Conservation (phyloP, 225 moss, liverwort and hornwort genomes). For the Anthoceros angustus region DNA sequence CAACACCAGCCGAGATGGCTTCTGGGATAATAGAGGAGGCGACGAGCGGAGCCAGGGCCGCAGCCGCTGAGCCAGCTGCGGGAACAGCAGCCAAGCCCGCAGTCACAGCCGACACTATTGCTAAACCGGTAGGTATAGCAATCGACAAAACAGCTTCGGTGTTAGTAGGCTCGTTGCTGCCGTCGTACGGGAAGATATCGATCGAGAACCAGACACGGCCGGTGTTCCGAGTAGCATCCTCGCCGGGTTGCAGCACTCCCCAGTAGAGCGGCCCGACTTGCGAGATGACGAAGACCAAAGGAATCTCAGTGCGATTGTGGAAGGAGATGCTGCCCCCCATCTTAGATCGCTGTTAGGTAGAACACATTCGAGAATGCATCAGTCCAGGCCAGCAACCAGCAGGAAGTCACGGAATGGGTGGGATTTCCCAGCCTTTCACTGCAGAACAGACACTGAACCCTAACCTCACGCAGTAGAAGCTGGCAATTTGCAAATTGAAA, state of each 20-base stretch:
- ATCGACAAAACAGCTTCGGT: neutral
- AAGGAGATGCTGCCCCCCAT: neutral
- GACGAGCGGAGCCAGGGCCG: neutral
- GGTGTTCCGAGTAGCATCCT: neutral
- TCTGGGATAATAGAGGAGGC: neutral
- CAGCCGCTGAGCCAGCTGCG: neutral
- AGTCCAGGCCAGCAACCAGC: too few species aligned
- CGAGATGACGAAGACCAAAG: conserved; percentile 1
- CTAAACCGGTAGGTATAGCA: neutral
- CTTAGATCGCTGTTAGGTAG: too few species aligned
- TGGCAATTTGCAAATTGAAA: too few species aligned
- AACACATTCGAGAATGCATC: too few species aligned
- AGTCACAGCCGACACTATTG: neutral
- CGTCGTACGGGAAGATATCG: neutral
- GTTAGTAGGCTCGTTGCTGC: neutral
- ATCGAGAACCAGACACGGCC: neutral
- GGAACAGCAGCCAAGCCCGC: neutral
- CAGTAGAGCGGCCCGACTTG: conserved; percentile 1
- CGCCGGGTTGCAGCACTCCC: neutral
- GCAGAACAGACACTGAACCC: too few species aligned
- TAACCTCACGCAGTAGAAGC: too few species aligned
- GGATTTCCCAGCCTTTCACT: too few species aligned
- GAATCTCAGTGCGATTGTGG: neutral
- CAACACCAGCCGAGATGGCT: neutral
- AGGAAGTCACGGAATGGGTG: too few species aligned